Percentiles rank a stretch among this genome's conserved stretches.
Evolutionary conservation across 176 grass and related monocot species (phyloP).

Genomic region (Rhipidocladum racemiflorum): DNA sequence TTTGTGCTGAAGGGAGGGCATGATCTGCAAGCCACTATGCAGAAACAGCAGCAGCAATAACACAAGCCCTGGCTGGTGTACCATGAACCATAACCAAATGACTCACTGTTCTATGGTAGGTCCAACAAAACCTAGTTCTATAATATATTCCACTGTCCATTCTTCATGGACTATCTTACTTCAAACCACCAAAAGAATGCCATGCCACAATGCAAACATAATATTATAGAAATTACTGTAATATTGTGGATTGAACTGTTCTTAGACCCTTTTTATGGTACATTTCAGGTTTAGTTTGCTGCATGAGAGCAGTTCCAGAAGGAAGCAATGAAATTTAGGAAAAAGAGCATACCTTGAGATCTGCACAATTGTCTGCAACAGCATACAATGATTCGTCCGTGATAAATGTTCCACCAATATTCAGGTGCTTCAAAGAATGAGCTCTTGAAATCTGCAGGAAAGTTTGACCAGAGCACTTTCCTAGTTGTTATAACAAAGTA

Average conservation of each 20-base stretch:
- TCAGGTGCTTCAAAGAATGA: conserved; percentile 76
- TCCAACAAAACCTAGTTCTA: background rate
- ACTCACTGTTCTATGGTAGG: background rate
- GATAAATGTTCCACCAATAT: conserved; percentile 89
- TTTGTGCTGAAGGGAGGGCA: background rate
- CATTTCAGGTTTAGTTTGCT: background rate
- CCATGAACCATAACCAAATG: background rate
- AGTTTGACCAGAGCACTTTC: background rate
- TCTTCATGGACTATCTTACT: background rate
- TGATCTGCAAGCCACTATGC: background rate
- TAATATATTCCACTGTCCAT: background rate
- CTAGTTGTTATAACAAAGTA: background rate
- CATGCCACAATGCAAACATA: background rate
- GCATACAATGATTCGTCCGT: conserved; percentile 84
- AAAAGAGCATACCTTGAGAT: conserved; percentile 51
- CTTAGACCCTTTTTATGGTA: background rate
- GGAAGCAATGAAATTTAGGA: background rate
- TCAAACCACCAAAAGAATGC: background rate
- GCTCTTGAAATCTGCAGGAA: conserved; percentile 69
- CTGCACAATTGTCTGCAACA: conserved; percentile 58
- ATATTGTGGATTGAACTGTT: background rate
- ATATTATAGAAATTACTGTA: background rate
- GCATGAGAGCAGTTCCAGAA: background rate
- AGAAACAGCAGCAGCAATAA: background rate
- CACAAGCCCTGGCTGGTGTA: background rate